These are phyloP conservation scores for Cochlearia excelsa DNA, from an alignment of 345 rosid species.

Conservation along the genomic window DNA sequence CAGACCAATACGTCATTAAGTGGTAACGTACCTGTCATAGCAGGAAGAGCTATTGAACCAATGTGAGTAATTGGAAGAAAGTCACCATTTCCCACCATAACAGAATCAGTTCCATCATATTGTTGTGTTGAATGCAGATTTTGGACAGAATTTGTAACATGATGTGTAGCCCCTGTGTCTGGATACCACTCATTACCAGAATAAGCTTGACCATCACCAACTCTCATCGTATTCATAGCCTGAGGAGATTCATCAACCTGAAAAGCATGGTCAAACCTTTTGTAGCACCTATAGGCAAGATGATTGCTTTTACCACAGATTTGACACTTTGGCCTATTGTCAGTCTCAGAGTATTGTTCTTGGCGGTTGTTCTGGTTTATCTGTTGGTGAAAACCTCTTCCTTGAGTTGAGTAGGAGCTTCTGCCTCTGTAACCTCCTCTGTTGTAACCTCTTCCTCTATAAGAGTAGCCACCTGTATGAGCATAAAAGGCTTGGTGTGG, in stretches of 20 bases:
- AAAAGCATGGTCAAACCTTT: background rate
- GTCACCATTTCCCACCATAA: background rate
- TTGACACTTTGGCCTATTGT: background rate
- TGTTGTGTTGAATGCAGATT: background rate
- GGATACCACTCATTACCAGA: background rate
- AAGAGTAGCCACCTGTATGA: no score
- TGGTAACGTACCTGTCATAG: background rate
- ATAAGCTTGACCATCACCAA: background rate
- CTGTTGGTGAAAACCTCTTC: background rate
- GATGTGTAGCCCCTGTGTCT: background rate
- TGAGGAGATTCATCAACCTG: background rate
- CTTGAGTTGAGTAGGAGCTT: background rate
- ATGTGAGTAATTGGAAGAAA: background rate
- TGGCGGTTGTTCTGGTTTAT: background rate
- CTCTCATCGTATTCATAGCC: background rate
- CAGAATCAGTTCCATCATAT: background rate
- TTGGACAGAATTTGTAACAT: background rate
- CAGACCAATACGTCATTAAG: background rate
- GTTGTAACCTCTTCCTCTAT: no score
- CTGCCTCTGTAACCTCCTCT: background rate
- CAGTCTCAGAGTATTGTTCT: no score
- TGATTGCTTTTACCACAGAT: background rate
- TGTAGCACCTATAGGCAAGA: background rate
- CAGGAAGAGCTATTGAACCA: background rate
- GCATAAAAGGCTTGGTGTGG: background rate